Evolutionary conservation across 1,284 basidiomycete species (phyloP).

Genomic region (Paramarasmius palmivorus): DNA sequence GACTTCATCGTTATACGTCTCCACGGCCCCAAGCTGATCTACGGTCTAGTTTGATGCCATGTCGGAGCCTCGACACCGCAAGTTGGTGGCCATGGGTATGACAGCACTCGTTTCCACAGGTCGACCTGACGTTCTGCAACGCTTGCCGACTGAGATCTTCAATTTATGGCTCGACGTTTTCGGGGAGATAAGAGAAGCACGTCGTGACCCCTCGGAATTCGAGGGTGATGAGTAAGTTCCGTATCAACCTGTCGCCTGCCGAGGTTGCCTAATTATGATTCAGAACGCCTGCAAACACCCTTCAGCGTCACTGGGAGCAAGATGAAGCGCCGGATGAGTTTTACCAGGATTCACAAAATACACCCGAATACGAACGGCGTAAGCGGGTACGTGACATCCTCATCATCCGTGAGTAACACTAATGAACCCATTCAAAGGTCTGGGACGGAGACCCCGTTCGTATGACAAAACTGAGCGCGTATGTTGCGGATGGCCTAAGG

Average conservation of each 20-base stretch:
- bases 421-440: conserved; percentile 41
- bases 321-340: conserved; percentile 54
- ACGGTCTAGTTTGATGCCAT: conserved; percentile 77
- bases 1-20: neutral
- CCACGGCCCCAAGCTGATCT: conserved; percentile 4
- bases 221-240: conserved; percentile 28
- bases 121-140: conserved; percentile 65
- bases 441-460: conserved; percentile 71
- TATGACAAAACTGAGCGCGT: conserved; percentile 58
- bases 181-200: conserved; percentile 79
- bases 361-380: conserved; percentile 69
- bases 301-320: conserved; percentile 69
- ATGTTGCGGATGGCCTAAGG: conserved; percentile 54
- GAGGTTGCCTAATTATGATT: neutral
- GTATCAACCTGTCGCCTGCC: neutral
- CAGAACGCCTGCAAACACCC: conserved; percentile 28
- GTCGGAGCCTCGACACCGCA: conserved; percentile 75
- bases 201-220: conserved; percentile 37
- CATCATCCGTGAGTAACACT: conserved; percentile 3
- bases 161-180: conserved; percentile 92
- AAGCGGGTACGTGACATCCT: conserved; percentile 48
- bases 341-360: conserved; percentile 60
- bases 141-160: conserved; percentile 74
- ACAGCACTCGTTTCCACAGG: conserved; percentile 72
- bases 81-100: conserved; percentile 73